Conservation (phyloP, 2,329 filamentous ascomycete genomes). For the Ceratocystis harringtonii region DNA sequence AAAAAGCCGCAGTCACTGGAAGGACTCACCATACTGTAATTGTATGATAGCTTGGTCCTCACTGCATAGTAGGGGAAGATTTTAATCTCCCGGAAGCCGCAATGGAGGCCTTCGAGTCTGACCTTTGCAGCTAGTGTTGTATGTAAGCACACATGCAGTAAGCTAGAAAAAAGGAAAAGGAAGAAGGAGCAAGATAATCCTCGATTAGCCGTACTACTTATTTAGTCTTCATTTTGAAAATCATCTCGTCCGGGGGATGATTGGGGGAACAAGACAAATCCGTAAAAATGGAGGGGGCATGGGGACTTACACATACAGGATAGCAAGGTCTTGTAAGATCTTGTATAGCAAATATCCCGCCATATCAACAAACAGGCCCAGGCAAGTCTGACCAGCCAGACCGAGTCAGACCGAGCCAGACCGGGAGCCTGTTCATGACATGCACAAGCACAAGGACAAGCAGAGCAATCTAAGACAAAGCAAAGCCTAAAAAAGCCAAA, state of each 20-base stretch:
- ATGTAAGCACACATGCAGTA: not conserved
- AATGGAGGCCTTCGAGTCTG: not conserved
- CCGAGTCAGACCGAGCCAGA: not conserved
- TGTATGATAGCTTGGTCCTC: not conserved
- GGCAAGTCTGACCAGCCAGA: not conserved
- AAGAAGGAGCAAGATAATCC: not conserved
- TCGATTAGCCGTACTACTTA: too few relatives aligned
- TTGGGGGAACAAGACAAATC: too few relatives aligned
- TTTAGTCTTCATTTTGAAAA: too few relatives aligned
- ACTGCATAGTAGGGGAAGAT: not conserved
- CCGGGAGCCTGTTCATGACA: not conserved
- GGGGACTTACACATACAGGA: too few relatives aligned
- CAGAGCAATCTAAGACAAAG: too few relatives aligned
- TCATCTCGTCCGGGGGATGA: too few relatives aligned
- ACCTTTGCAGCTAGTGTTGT: not conserved
- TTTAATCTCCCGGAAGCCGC: not conserved
- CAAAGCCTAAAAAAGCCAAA: not conserved
- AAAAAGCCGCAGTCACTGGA: not conserved
- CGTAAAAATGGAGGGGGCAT: too few relatives aligned
- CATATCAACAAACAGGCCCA: not conserved
- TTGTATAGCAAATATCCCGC: not conserved
- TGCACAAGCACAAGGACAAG: too few relatives aligned
- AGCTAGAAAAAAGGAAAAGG: not conserved
- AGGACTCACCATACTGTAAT: not conserved
- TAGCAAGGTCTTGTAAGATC: not conserved